Conservation (phyloP, 805 yeast genomes). For the Nakazawaea siamensis region DNA sequence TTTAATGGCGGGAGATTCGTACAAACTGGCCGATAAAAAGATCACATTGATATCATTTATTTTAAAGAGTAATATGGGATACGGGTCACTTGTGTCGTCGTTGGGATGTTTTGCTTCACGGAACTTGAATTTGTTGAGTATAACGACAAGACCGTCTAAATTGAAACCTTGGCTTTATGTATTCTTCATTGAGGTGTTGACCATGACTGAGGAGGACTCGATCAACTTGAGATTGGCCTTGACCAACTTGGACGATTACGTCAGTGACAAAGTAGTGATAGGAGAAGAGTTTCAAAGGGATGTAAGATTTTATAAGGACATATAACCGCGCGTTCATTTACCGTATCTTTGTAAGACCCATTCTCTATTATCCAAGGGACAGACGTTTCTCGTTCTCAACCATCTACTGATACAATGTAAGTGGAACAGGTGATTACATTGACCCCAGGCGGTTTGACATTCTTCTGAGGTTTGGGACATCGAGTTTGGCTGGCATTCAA, state of each 20-base stretch:
- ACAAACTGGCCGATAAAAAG: conserved; percentile 13
- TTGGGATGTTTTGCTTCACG: conserved; percentile 47
- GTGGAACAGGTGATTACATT: conserved; percentile 97
- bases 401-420: conserved; percentile 93
- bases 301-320: conserved; percentile 9
- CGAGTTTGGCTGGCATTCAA: conserved; percentile 87
- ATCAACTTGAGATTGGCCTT: conserved; percentile 26
- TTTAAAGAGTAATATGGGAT: conserved; percentile 49
- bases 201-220: conserved; percentile 24
- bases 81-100: conserved; percentile 69
- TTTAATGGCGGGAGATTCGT: neutral
- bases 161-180: conserved; percentile 70
- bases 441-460: conserved; percentile 96
- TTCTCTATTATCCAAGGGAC: conserved; percentile 92
- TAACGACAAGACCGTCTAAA: conserved; percentile 71
- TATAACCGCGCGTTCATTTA: conserved; percentile 1
- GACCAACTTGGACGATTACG: conserved; percentile 31
- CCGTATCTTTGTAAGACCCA: conserved; percentile 43
- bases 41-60: conserved; percentile 60
- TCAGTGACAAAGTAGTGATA: conserved; percentile 45
- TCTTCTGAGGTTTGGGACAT: conserved; percentile 55
- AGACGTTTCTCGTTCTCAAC: conserved; percentile 90
- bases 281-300: conserved; percentile 28
- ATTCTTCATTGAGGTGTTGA: conserved; percentile 68
- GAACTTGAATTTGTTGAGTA: conserved; percentile 58